Evolutionary conservation across 1,284 basidiomycete genomes (phyloP).

Genomic region (Trametes versicolor): DNA sequence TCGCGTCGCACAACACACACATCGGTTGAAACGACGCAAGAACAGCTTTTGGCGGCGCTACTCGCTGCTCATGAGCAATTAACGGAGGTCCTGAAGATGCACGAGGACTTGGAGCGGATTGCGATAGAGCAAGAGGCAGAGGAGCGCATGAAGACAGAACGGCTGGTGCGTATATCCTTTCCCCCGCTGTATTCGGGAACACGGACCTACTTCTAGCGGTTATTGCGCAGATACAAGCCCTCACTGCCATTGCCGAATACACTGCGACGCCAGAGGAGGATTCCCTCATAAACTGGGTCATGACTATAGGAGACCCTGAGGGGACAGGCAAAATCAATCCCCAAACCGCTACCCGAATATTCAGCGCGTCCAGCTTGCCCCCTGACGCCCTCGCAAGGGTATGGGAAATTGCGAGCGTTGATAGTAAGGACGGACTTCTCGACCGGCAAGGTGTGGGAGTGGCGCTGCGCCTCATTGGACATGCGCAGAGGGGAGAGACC

Average conservation of each 20-base stretch:
- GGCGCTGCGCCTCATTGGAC: constrained; percentile 89
- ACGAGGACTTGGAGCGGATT: constrained; percentile 71
- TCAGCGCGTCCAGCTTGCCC: constrained; percentile 80
- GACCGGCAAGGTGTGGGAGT: constrained; percentile 86
- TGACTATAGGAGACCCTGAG: constrained; percentile 70
- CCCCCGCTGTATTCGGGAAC: too few relatives aligned
- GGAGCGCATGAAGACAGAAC: constrained; percentile 39
- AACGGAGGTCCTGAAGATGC: constrained; percentile 55
- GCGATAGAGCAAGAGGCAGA: constrained; percentile 66
- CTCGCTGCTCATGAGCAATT: constrained; percentile 69
- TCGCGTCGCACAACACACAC: constrained; percentile 43
- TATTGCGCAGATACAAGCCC: constrained; percentile 34
- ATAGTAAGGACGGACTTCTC: constrained; percentile 86
- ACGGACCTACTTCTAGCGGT: neutral
- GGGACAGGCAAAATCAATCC: constrained; percentile 83
- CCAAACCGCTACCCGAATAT: constrained; percentile 81
- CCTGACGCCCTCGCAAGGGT: constrained; percentile 87
- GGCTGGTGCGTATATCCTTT: constrained; percentile 32
- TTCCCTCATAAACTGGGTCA: constrained; percentile 73
- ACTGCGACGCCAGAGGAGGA: constrained; percentile 70
- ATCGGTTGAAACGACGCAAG: constrained; percentile 56
- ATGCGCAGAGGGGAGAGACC: constrained; percentile 87
- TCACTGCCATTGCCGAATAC: constrained; percentile 52
- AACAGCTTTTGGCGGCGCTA: constrained; percentile 68
- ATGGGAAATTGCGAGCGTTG: constrained; percentile 92